Evolutionary conservation across 148 eudicot genomes (phyloP), one percentile per base, ranked within the genome.

Genomic region (Hydrangea macrophylla): DNA sequence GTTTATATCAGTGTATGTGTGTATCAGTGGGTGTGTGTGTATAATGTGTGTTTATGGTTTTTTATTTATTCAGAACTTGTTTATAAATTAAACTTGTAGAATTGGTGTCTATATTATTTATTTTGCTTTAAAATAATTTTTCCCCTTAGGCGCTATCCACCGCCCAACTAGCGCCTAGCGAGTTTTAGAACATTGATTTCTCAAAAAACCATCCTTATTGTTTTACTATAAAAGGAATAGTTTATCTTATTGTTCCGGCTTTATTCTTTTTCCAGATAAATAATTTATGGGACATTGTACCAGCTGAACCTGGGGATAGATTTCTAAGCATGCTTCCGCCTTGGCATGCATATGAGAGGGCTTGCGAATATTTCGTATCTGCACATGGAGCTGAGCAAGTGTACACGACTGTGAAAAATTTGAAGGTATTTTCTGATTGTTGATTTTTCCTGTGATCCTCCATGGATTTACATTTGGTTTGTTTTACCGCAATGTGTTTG

Each of bases 261-360:
- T 23, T 62, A 30, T 65, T 20, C 61, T 39, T 62, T 73, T 69
- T 79, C 45, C 70, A 94, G 98, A 73, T 94, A 79, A 81, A 67
- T 37, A 86, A 74, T 66, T 81, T 91, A 60, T 84, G 88, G 97
- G 88, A 86, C 71, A 45, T 85, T 81, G 92, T 87, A 66, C 95
- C 95, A 37, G 87, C 85, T 74, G 71, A 59, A 73, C 82, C 90
- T 58, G 98, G 89, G 40, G 98, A 90, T 80, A 83, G 79, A 82
- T 85, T 85, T 79, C 82, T 94, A 58, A 94, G 98, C 75, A 82
- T 94, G 90, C 89, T 94, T 37, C 98, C 98, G 58, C 85, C 98
- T 40, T 94, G 98, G 98, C 98, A 94, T 84, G 97, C 96, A 77
- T 94, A 94, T 81, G 98, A 94, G 78, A 82, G 98, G 67, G 89